A percentile compares a stretch with the other conserved stretches of the same genome.
phyloP scores from a whole-genome alignment of 2,329 filamentous ascomycete genomes.

The Fonsecaea pugnacius region DNA sequence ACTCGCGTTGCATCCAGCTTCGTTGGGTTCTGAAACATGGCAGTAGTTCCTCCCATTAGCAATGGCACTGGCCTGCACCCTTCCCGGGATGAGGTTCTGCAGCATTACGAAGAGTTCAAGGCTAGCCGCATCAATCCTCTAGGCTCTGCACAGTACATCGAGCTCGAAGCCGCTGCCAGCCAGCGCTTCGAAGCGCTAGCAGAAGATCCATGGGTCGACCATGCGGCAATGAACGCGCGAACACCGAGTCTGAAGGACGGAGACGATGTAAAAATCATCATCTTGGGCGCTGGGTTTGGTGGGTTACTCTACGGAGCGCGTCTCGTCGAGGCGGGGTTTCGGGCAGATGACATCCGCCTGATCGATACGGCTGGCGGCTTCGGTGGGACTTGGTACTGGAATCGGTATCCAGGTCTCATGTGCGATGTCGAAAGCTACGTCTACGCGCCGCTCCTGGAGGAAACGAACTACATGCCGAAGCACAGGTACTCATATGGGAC shows the following conservation, averaged over 20 bases:
- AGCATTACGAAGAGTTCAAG: neutral
- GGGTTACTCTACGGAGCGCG: constrained; percentile 26
- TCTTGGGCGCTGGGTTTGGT: constrained; percentile 34
- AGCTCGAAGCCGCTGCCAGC: neutral
- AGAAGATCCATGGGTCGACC: neutral
- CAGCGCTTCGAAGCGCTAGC: neutral
- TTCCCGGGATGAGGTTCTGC: neutral
- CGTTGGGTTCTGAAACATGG: neutral
- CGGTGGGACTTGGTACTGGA: constrained; percentile 38
- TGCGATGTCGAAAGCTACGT: neutral
- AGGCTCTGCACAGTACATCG: neutral
- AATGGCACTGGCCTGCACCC: neutral
- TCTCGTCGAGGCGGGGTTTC: constrained; percentile 19
- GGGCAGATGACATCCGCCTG: constrained; percentile 15
- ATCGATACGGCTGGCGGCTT: constrained; percentile 42
- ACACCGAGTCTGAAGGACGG: neutral
- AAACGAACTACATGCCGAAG: constrained; percentile 22
- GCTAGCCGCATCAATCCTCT: neutral
- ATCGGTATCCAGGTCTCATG: constrained; percentile 20
- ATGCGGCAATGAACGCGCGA: neutral
- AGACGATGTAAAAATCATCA: neutral
- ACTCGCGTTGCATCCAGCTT: neutral
- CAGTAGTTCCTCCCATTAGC: too few relatives aligned
- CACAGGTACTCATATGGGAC: constrained; percentile 20
- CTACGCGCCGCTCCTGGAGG: constrained; percentile 11